Conservation (phyloP, 164 flowering plant species). For the Chimonanthus praecox region DNA sequence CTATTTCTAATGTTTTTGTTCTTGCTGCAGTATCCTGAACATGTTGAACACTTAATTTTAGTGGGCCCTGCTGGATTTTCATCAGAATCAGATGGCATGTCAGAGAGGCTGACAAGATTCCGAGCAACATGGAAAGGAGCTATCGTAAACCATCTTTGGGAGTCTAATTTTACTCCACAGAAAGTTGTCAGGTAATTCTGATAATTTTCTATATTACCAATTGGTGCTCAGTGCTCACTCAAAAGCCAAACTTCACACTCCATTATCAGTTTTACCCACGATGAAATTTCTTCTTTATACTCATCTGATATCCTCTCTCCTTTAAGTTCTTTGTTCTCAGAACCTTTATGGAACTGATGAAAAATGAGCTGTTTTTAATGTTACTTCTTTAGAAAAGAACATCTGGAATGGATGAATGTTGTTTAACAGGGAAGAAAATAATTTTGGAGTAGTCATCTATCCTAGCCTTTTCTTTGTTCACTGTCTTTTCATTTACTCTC, state of each 20-base stretch:
- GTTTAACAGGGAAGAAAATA: no score
- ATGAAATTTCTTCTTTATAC: neutral
- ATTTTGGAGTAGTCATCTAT: no score
- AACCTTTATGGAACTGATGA: no score
- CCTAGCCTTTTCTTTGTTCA: no score
- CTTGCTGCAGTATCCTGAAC: conserved; percentile 81
- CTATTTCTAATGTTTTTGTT: conserved; percentile 10
- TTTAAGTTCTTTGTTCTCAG: no score
- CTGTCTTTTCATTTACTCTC: no score
- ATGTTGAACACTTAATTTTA: conserved; percentile 77
- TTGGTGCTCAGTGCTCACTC: neutral
- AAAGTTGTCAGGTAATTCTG: conserved; percentile 70
- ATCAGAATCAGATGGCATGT: conserved; percentile 51
- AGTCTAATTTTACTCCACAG: conserved; percentile 91
- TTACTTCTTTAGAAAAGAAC: no score
- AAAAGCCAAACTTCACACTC: neutral
- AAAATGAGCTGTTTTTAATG: no score
- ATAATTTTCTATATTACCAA: conserved; percentile 22
- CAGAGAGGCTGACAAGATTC: conserved; percentile 57
- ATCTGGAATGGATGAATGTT: no score
- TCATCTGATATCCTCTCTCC: no score
- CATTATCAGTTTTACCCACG: neutral
- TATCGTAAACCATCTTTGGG: conserved; percentile 80
- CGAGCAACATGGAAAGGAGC: conserved; percentile 95
- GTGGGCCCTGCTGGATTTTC: conserved; percentile 94